phyloP scores from a whole-genome alignment of 331 rosid genomes.

The Pyrus hybrid region DNA sequence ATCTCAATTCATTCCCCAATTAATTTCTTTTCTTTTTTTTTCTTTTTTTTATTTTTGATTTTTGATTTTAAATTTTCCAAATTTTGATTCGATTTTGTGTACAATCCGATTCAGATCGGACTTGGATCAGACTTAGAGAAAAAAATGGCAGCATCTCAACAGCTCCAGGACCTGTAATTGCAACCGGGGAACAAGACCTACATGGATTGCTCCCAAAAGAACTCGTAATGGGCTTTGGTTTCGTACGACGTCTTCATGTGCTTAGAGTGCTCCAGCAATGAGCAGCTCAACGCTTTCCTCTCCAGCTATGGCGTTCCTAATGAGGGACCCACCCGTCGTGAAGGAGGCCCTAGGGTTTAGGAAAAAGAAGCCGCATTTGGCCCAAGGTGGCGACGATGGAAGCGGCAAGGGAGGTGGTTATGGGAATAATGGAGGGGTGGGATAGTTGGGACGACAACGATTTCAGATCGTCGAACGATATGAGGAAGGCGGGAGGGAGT shows the following conservation, averaged over 20 bases:
- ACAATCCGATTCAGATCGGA: constrained; percentile 19
- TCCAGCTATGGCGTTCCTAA: constrained; percentile 63
- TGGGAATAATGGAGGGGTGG: constrained; percentile 44
- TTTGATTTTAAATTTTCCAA: neutral
- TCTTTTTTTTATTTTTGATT: no score
- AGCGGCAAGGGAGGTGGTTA: constrained; percentile 15
- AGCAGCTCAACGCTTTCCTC: constrained; percentile 70
- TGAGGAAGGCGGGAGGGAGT: no score
- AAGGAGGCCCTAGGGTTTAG: constrained; percentile 50
- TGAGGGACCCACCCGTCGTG: constrained; percentile 83
- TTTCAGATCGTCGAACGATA: constrained; percentile 46
- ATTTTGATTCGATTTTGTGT: neutral
- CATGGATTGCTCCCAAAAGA: constrained; percentile 89
- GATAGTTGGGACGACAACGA: constrained; percentile 82
- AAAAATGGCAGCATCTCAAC: constrained; percentile 85
- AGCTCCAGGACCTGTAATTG: constrained; percentile 88
- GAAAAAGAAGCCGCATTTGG: constrained; percentile 59
- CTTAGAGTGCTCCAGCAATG: constrained; percentile 92
- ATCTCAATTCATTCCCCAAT: neutral
- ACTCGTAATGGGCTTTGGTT: constrained; percentile 97
- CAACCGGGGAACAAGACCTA: constrained; percentile 83
- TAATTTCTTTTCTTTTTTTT: no score
- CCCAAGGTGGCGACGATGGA: constrained; percentile 22
- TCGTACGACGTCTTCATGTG: constrained; percentile 97
- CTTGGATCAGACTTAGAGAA: constrained; percentile 6